Base-by-base conservation (phyloP, 305 asterid species). In the Fraxinus ornus region DNA sequence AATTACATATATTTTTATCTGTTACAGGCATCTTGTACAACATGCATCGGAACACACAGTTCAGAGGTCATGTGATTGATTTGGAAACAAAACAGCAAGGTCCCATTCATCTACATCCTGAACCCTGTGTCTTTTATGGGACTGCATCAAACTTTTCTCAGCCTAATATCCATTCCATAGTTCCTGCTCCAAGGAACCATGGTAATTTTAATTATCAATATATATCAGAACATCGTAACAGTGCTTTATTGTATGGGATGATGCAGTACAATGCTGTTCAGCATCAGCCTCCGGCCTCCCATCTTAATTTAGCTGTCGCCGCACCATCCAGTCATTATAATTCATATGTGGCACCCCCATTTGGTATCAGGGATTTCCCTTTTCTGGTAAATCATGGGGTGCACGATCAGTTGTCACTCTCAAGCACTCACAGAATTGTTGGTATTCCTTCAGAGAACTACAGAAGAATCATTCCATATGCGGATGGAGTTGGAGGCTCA, bases 11-110 rank as follows among this genome's bases (percentile, higher is more conserved):
- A 79, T 81, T 87, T 82, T 81, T 77, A 72, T 84, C 79, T 86
- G 80, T 66, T 83, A 68, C 90, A 90, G 97, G 91, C 86, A 87
- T 86, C 80, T 84, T 68, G 26, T 75, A 78, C 88, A 85, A 80
- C 76, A 92, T 57, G 80, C 94, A 91, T 76, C 89, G 91, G 80
- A 91, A 87, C 80, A 90, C 88, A 83, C 92, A 85, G 52, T 88
- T 89, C 84, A 85, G 76, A 12, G 87, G 87, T 88, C 88, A 88
- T 79, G 86, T 85, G 89, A 86, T 78, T 78, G 90, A 91, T 79
- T 30, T 84, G 85, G 97, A 89, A 85, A 80, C 88, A n/a, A 90
- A 93, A 24, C 94, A 86, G 72, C 93, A 81, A 83, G 91, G 94
- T 66, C 92, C 81, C 82, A 84, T 81, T 83, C 88, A 83, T 78